Evolutionary conservation across 225 moss, liverwort and hornwort species (phyloP).

Genomic region (Polytrichum commune): DNA sequence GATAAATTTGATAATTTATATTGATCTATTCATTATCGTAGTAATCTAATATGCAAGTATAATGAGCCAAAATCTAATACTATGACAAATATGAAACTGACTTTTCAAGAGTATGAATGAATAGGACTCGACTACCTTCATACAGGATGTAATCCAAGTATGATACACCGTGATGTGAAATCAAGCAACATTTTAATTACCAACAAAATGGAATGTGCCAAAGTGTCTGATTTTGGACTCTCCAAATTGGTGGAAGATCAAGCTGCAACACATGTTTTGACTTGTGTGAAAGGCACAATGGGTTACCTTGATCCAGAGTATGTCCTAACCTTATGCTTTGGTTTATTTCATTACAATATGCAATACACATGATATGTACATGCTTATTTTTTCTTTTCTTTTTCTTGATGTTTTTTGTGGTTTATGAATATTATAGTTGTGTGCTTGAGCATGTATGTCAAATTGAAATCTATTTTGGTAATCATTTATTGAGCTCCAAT

Average conservation of each 20-base stretch:
- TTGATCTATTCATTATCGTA: neutral
- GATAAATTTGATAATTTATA: neutral
- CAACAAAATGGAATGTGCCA: neutral
- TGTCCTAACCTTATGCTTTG: neutral
- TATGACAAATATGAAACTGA: neutral
- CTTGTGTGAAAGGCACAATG: constrained; percentile 16
- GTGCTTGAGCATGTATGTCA: too few relatives aligned
- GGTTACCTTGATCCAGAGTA: constrained; percentile 48
- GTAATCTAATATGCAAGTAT: neutral
- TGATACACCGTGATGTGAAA: constrained; percentile 8
- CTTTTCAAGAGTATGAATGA: neutral
- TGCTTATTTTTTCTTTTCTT: neutral
- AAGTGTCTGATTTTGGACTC: constrained; percentile 8
- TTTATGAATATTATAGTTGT: neutral
- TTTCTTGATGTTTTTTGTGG: neutral
- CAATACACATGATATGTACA: too few relatives aligned
- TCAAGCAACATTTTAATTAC: neutral
- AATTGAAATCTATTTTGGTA: neutral
- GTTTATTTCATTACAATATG: too few relatives aligned
- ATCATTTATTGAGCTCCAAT: neutral
- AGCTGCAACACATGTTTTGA: constrained; percentile 4
- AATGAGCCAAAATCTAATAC: neutral
- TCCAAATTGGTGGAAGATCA: neutral
- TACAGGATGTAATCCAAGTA: neutral
- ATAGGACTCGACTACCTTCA: neutral